Evolutionary conservation across 768 basidiomycete species (phyloP), one percentile per base, ranked within the genome.

Genomic region (Leccinum uliginosum): DNA sequence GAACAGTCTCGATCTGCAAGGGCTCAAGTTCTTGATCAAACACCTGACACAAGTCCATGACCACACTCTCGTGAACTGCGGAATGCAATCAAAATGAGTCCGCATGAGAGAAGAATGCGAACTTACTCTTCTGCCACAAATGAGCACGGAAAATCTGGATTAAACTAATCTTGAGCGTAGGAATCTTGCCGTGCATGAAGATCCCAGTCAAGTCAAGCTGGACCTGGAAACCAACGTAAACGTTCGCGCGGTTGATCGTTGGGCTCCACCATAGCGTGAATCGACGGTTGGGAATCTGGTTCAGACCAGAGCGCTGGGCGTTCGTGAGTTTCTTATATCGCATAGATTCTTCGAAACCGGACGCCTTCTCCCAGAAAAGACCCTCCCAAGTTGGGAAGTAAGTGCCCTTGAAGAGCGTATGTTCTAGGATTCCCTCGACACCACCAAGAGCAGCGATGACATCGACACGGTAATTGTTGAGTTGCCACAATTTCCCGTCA

Each of bases 71-170:
- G 69, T 93, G 91, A 67, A 92, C 89, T 91, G 53, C 17, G 60
- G 12, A 57, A 58, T 26, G 46, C 54, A 1, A 32, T 58, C 23
- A 51, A 48, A 48, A 60, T 62, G 19, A 60, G 67, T 5, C 9
- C 24, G 10, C 8, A 19, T 32, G 8, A 67, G 0, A 5, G 27
- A 32, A 50, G 6, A 51, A 48, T 15, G 63, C 59, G 55, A 61
- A 84, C 88, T 73, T 71, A 87, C 95, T 98, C 78, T 99, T 98
- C 77, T 99, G 97, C 97, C 97, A 98, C 77, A 99, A 83, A 74
- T 99, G 97, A 43, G 97, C 97, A 78, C 97, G 91, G 92, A 99
- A 98, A 66, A 99, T 97, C 69, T 98, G 97, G 65, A 99, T 99
- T 77, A 98, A 85, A 74, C 91, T 94, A 76, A 99, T 99, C 79